Evolutionary conservation across 1,139 yeast genomes (phyloP).

Genomic region (Tardiomyces depauwii): DNA sequence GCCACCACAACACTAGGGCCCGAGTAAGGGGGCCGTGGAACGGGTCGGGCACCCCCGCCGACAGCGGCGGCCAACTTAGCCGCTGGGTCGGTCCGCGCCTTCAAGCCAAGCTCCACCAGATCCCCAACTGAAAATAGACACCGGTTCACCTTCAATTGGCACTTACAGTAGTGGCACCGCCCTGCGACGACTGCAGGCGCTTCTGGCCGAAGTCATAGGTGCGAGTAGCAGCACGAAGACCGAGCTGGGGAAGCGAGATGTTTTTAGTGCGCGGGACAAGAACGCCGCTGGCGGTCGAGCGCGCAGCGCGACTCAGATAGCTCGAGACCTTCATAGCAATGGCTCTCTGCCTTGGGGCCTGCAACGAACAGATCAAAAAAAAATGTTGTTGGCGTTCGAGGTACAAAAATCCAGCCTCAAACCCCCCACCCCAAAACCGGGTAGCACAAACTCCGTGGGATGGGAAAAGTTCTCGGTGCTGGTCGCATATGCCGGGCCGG

Average conservation of each 20-base stretch:
- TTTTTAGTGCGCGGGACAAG: slow-evolving; percentile 8
- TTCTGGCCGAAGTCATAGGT: slow-evolving; percentile 14
- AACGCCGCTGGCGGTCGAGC: slow-evolving; percentile 3
- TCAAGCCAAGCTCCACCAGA: too few relatives aligned
- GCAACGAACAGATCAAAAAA: background rate
- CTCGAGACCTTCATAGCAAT: background rate
- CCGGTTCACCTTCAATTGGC: background rate
- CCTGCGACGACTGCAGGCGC: slow-evolving; percentile 18
- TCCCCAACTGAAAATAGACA: too few relatives aligned
- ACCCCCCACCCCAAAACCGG: background rate
- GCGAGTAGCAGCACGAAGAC: slow-evolving; percentile 20
- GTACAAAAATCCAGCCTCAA: background rate
- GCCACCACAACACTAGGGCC: too few relatives aligned
- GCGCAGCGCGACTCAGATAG: background rate
- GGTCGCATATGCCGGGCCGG: background rate
- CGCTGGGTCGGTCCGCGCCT: too few relatives aligned
- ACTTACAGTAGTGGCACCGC: slow-evolving; percentile 23
- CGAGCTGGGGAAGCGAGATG: slow-evolving; percentile 8
- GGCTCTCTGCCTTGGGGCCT: background rate
- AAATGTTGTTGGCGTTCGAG: background rate
- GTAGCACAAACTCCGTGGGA: background rate
- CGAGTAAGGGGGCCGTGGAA: too few relatives aligned
- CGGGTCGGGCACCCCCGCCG: too few relatives aligned
- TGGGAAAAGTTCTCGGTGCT: background rate
- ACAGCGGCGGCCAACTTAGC: too few relatives aligned